Evolutionary conservation across 2,329 filamentous ascomycete genomes (phyloP), one percentile per base, ranked within the genome.

Genomic region (Calonectria hongkongensis): DNA sequence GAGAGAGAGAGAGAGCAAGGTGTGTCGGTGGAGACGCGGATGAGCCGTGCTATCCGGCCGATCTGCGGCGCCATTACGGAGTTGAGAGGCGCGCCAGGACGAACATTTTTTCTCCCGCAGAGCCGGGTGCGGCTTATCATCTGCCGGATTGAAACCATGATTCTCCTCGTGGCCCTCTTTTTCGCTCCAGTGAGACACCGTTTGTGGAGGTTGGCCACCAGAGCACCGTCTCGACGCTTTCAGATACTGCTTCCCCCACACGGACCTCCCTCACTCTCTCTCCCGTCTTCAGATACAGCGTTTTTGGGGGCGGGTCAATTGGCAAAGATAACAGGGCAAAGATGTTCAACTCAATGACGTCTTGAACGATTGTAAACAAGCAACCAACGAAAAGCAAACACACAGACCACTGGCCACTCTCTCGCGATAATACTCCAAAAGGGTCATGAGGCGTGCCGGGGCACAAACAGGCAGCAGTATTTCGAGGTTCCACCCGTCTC

Each of bases 11-110:
- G 48, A 18, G 18, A 30, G 71, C 21, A 66, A 50, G 66, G 48
- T 30, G 66, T 43, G 51, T 28, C 33, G 30, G 28, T 58, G 48
- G 58, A 21, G 54, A 27, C 66, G 58, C 36, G 33, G 25, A 30
- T 27, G 56, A 68, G 72, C 72, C 72, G 72, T 56, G 28, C 47
- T 73, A 73, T 73, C 72, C 72, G 72, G 72, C 68, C 68, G 64
- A 68, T 73, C 68, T 70, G 60, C 71, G 71, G 71, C 41, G 56
- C 45, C 67, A 70, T 69, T 72, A 68, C 65, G 70, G 70, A 72
- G 65, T 63, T 18, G n/a, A 47, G 47, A 13, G 25, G 45, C 30
- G 30, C 21, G 33, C 30, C 16, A 54, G 54, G 15, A 58, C 18
- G 30, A 54, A 41, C n/a, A 62, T 30, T 36, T 27, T 43, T 28